Conservation (phyloP, 1,139 yeast species). For the Dujonia santamariae region DNA sequence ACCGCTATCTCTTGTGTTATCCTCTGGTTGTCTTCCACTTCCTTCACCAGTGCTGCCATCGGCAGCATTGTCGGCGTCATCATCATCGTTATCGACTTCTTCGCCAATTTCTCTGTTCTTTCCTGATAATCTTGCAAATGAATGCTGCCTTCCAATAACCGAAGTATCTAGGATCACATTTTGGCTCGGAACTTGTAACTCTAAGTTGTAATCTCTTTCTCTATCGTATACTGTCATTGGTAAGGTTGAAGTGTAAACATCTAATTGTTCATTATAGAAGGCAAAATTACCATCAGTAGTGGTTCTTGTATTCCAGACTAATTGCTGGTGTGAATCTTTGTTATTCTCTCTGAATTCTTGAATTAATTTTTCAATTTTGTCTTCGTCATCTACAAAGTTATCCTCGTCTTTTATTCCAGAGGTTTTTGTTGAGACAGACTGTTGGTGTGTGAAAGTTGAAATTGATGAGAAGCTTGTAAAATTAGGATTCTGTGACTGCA, state of each 20-base stretch:
- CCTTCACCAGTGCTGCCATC: background rate
- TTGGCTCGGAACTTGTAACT: conserved; percentile 27
- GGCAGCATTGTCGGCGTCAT: background rate
- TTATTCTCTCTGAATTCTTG: conserved; percentile 23
- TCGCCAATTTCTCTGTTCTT: background rate
- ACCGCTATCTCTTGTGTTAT: background rate
- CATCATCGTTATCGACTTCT: background rate
- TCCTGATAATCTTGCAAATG: background rate
- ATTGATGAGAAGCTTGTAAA: conserved; percentile 5
- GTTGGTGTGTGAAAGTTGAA: conserved; percentile 9
- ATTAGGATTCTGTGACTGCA: background rate
- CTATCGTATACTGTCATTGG: conserved; percentile 37
- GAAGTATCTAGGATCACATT: conserved; percentile 23
- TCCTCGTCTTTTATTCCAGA: conserved; percentile 9
- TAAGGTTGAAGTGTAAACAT: conserved; percentile 53
- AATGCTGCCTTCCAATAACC: conserved; percentile 11
- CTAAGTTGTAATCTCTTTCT: background rate
- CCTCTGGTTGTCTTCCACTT: background rate
- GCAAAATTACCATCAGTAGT: conserved; percentile 55
- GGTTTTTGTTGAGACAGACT: conserved; percentile 13
- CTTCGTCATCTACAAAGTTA: conserved; percentile 19
- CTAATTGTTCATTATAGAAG: conserved; percentile 57
- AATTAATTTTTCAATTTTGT: conserved; percentile 37
- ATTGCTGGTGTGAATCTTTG: conserved; percentile 7
- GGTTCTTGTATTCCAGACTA: conserved; percentile 54